Percentiles rank a stretch among this genome's conserved stretches.
phyloP scores from a whole-genome alignment of 345 rosid species.

The Populus tremula region DNA sequence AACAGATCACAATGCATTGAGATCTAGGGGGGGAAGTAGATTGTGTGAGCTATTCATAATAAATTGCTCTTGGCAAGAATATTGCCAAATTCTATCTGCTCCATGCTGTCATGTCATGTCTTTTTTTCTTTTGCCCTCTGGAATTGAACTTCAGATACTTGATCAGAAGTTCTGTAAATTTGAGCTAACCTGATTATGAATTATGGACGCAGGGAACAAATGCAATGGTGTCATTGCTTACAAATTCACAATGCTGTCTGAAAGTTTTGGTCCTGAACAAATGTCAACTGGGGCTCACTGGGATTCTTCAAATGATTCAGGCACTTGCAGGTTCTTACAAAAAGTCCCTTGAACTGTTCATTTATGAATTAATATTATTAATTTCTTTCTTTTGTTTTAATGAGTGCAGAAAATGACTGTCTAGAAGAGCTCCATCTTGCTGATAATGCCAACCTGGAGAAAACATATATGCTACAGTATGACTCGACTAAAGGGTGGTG shows the following conservation, averaged over 20 bases:
- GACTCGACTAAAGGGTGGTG: slow-evolving; percentile 14
- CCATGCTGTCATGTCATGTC: neutral
- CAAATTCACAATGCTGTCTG: slow-evolving; percentile 55
- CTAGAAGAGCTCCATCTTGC: slow-evolving; percentile 80
- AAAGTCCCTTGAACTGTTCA: neutral
- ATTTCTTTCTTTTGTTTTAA: slow-evolving; percentile 1
- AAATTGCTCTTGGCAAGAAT: neutral
- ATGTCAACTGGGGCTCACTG: slow-evolving; percentile 70
- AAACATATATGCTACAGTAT: slow-evolving; percentile 18
- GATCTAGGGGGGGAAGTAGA: too few relatives aligned
- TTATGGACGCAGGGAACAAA: slow-evolving; percentile 53
- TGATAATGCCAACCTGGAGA: slow-evolving; percentile 40
- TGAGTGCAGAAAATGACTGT: slow-evolving; percentile 50
- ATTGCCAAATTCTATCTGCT: neutral
- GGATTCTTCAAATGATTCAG: slow-evolving; percentile 60
- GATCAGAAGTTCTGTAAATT: neutral
- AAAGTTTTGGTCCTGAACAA: slow-evolving; percentile 60
- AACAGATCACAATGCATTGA: neutral
- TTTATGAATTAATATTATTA: neutral
- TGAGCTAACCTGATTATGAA: slow-evolving; percentile 16
- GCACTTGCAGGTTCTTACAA: slow-evolving; percentile 61
- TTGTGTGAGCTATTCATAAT: neutral
- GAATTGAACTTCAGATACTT: neutral
- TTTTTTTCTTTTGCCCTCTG: neutral
- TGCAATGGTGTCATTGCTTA: slow-evolving; percentile 59